Conservation (phyloP, 2,329 filamentous ascomycete species). For the Colletotrichum somersetense region DNA sequence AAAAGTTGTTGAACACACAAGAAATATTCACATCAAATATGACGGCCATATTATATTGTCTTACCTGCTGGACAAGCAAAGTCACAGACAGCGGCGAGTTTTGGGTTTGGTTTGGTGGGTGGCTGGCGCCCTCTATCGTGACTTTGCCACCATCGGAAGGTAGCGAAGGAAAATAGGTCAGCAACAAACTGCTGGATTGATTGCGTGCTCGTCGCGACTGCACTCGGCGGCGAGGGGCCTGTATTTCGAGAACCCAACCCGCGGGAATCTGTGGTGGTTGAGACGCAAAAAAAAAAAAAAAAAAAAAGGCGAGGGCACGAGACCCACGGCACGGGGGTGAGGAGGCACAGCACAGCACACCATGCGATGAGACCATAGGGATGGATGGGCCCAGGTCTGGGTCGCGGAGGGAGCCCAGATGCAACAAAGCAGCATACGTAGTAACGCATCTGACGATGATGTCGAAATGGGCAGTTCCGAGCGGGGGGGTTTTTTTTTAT, state of each 20-base stretch:
- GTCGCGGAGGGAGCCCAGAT: background rate
- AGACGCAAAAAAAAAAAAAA: slow-evolving; percentile 9
- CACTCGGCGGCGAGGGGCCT: background rate
- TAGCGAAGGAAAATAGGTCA: no score
- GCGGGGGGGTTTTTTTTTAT: background rate
- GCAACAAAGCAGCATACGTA: no score
- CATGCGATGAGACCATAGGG: slow-evolving; percentile 22
- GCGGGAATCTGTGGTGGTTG: slow-evolving; percentile 7
- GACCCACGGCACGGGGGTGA: slow-evolving; percentile 19
- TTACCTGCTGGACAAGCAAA: background rate
- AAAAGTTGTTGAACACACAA: slow-evolving; percentile 18
- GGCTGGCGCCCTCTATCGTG: background rate
- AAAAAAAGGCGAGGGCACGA: slow-evolving; percentile 26
- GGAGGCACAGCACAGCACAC: background rate
- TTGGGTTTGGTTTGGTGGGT: background rate
- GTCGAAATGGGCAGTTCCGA: slow-evolving; percentile 20
- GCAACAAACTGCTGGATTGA: no score
- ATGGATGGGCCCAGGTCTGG: background rate
- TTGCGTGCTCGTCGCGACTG: slow-evolving; percentile 3
- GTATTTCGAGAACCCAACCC: background rate
- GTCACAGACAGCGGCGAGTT: background rate
- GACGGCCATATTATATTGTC: no score
- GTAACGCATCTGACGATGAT: slow-evolving; percentile 11
- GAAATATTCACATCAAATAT: background rate
- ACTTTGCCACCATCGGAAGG: no score